Base-by-base conservation (phyloP, 176 grass and related monocot species). In the Paspalum notatum region DNA sequence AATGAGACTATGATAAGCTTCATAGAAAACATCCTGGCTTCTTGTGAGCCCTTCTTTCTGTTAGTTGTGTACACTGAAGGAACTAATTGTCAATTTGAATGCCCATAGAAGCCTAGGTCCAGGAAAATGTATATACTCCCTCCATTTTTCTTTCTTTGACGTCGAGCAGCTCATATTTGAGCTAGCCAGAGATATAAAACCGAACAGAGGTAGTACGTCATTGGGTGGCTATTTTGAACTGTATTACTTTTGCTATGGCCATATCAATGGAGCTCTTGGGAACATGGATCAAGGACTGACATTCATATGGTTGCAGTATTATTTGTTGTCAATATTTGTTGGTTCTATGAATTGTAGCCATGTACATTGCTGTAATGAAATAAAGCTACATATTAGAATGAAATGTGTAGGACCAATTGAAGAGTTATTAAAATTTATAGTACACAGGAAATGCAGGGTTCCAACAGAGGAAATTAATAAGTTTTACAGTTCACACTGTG, bases 381-480 rank as follows among this genome's bases (percentile, higher is more conserved):
- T 54, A 71, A 62, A 53, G 12, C 54, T 62, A 18, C 32, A 55
- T 62, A 63, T 62, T 62, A 76, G 26, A 59, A 54, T 54, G 11
- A 48, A 69, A 77, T 39, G 47, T 68, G 5, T 49, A 62, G 72
- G 61, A 49, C 48, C 18, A 43, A 59, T 81, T 75, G 37, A 60
- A 86, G 78, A 66, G 67, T 63, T 21, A 71, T 70, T 61, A 73
- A 55, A 39, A 37, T 66, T 66, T 66, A 56, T 26, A 13, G 37
- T 72, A 78, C 14, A 71, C 53, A 16, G 44, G 6, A 70, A 78
- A 25, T 27, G 21, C 8, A 47, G 24, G 40, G 67, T 61, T 22
- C 13, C 9, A 73, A 56, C 5, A 53, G 1, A 55, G 64, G 18
- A 72, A 72, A 49, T 20, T 71, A 77, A 20, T 50, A 72, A 22